A percentile compares a stretch with the other conserved stretches of the same genome.
Evolutionary conservation across 2,329 filamentous ascomycete species (phyloP).

Genomic region (Calonectria crousiana): DNA sequence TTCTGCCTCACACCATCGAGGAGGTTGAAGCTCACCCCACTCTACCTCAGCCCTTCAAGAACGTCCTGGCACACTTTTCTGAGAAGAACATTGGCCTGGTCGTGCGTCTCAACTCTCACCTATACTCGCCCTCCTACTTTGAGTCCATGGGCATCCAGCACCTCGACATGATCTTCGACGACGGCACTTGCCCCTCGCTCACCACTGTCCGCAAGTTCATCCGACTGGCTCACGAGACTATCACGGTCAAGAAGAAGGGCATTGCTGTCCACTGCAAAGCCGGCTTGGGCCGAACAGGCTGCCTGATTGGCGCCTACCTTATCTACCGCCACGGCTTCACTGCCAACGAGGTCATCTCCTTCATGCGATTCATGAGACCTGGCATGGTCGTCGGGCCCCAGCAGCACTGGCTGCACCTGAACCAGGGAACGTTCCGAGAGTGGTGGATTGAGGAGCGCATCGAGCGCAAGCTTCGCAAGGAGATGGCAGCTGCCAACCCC

Average conservation of each 20-base stretch:
- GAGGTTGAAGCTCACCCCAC: conserved; percentile 78
- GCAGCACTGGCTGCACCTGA: conserved; percentile 98
- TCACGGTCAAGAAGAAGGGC: conserved; percentile 88
- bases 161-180: conserved; percentile 99
- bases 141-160: conserved; percentile 95
- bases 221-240: conserved; percentile 93
- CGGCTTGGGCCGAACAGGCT: conserved; percentile 93
- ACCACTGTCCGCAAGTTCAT: conserved; percentile 95
- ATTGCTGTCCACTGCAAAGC: conserved; percentile 99
- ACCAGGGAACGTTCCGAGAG: conserved; percentile 96
- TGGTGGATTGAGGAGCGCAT: conserved; percentile 96
- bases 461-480: conserved; percentile 74
- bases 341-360: conserved; percentile 96
- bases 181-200: conserved; percentile 93
- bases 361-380: conserved; percentile 98
- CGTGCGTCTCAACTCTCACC: conserved; percentile 92
- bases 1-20: conserved; percentile 80
- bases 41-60: conserved; percentile 92
- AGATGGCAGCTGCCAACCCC: conserved; percentile 63
- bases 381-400: conserved; percentile 99
- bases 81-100: conserved; percentile 92
- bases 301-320: conserved; percentile 95
- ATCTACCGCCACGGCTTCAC: conserved; percentile 98
- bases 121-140: conserved; percentile 98
- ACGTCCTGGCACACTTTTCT: conserved; percentile 90